Evolutionary conservation across 2,329 filamentous ascomycete species (phyloP).

Genomic region (Talaromyces marneffei): DNA sequence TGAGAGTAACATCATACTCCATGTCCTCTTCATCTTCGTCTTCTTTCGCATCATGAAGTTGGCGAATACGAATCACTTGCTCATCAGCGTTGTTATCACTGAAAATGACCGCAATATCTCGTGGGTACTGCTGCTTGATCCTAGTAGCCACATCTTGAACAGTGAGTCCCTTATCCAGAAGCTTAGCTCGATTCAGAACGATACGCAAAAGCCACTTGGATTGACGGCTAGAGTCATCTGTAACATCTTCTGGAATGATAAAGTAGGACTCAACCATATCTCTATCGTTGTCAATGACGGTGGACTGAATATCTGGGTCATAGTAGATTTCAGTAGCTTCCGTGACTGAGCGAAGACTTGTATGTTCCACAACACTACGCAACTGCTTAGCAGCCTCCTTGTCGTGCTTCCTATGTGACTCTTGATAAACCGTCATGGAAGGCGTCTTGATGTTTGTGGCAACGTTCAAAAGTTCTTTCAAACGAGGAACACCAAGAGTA

Average conservation of each 20-base stretch:
- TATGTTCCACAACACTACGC: constrained; percentile 88
- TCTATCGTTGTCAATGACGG: constrained; percentile 76
- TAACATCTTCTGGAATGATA: constrained; percentile 80
- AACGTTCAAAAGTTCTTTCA: constrained; percentile 98
- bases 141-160: constrained; percentile 85
- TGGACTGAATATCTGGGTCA: constrained; percentile 80
- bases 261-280: constrained; percentile 98
- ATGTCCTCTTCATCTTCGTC: constrained; percentile 68
- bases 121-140: constrained; percentile 83
- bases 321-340: constrained; percentile 95
- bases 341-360: constrained; percentile 84
- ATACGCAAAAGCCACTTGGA: constrained; percentile 95
- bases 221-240: constrained; percentile 57
- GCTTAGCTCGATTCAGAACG: constrained; percentile 83
- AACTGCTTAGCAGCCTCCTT: constrained; percentile 80
- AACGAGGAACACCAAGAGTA: constrained; percentile 94
- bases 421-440: constrained; percentile 87
- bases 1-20: constrained; percentile 87
- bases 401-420: constrained; percentile 53
- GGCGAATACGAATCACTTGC: constrained; percentile 87
- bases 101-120: constrained; percentile 86
- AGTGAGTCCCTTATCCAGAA: constrained; percentile 82
- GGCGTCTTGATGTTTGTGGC: constrained; percentile 98
- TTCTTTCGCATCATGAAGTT: constrained; percentile 63
- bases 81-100: constrained; percentile 97